These are phyloP conservation scores for Wickerhamomyces ciferrii DNA, from an alignment of 805 yeast species.

Conservation along the genomic window DNA sequence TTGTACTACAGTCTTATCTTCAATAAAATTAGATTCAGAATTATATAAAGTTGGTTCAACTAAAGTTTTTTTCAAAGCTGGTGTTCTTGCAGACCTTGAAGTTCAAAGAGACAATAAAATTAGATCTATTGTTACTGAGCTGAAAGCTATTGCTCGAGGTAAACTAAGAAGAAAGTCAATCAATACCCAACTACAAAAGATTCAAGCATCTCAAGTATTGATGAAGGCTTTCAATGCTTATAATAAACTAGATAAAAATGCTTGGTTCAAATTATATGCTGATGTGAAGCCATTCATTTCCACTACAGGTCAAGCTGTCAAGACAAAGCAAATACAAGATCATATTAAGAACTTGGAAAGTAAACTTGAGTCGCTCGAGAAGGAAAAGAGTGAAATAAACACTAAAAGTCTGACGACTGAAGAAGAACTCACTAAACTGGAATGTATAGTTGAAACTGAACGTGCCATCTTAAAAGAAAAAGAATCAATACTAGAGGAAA, in stretches of 20 bases:
- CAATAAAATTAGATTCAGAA: conserved; percentile 65
- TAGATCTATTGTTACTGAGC: conserved; percentile 43
- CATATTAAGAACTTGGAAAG: conserved; percentile 47
- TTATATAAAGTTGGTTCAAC: conserved; percentile 89
- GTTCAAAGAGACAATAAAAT: conserved; percentile 65
- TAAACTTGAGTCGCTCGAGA: conserved; percentile 33
- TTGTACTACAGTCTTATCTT: conserved; percentile 60
- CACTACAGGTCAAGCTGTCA: conserved; percentile 55
- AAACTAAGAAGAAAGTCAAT: conserved; percentile 46
- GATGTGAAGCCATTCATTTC: conserved; percentile 71
- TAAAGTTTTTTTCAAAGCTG: conserved; percentile 93
- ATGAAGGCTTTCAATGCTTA: conserved; percentile 55
- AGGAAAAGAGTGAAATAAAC: conserved; percentile 23
- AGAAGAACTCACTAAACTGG: conserved; percentile 25
- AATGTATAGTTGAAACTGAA: conserved; percentile 32
- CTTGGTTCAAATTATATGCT: conserved; percentile 76
- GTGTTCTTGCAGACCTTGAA: conserved; percentile 88
- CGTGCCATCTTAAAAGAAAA: conserved; percentile 38
- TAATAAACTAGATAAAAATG: conserved; percentile 43
- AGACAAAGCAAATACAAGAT: conserved; percentile 50
- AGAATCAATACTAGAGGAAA: conserved; percentile 37
- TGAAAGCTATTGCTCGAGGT: conserved; percentile 69
- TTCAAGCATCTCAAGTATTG: conserved; percentile 68
- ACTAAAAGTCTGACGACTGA: conserved; percentile 22
- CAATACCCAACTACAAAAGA: conserved; percentile 43